A percentile compares a stretch with the other conserved stretches of the same genome.
phyloP scores from a whole-genome alignment of 106 monocot species.

The Amphibolis antarctica region DNA sequence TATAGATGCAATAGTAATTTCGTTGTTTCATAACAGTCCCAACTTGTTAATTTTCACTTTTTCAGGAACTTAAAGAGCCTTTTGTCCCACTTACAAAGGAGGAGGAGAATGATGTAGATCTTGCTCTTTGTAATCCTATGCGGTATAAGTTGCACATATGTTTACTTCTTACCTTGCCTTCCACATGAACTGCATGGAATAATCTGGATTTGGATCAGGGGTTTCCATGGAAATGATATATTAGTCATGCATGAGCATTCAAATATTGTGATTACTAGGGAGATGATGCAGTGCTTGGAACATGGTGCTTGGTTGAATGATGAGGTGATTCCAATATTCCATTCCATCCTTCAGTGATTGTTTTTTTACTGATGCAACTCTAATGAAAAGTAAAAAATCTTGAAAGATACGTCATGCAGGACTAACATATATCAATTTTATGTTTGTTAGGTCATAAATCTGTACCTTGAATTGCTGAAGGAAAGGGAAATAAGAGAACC shows the following conservation, averaged over 20 bases:
- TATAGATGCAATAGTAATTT: neutral
- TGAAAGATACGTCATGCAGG: neutral
- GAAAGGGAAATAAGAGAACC: conserved; percentile 87
- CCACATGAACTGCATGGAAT: neutral
- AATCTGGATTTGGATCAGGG: conserved; percentile 6
- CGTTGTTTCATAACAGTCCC: neutral
- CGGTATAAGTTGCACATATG: conserved; percentile 26
- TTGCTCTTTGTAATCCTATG: conserved; percentile 30
- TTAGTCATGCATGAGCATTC: conserved; percentile 60
- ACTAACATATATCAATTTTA: neutral
- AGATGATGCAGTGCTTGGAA: conserved; percentile 67
- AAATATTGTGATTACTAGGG: conserved; percentile 78
- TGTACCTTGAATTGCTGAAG: conserved; percentile 84
- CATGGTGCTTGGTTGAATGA: conserved; percentile 84
- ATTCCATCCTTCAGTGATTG: neutral
- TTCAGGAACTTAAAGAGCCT: conserved; percentile 35
- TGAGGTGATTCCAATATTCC: conserved; percentile 41
- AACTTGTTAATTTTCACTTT: neutral
- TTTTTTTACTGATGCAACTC: neutral
- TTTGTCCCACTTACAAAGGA: conserved; percentile 60
- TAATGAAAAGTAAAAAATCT: too few species aligned
- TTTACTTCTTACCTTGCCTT: conserved; percentile 1
- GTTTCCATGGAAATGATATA: conserved; percentile 27
- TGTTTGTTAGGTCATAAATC: conserved; percentile 75
- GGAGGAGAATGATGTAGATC: conserved; percentile 43